Evolutionary conservation across 2,329 filamentous ascomycete genomes (phyloP).

Genomic region (Diaporthe citriasiana): DNA sequence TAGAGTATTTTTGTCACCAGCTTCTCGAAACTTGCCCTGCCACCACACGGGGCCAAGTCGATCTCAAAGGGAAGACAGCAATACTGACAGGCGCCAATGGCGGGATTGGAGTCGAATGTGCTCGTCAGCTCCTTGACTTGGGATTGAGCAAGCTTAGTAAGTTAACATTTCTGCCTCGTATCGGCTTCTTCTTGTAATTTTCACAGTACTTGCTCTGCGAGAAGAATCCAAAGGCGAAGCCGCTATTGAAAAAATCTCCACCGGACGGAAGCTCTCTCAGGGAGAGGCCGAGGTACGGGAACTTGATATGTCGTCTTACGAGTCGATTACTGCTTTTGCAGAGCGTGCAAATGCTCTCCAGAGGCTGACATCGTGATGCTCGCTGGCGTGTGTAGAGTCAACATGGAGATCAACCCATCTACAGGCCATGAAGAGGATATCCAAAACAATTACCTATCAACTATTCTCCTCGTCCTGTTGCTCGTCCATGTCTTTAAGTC

Average conservation of each 20-base stretch:
- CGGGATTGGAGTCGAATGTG: slow-evolving; percentile 56
- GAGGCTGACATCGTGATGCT: slow-evolving; percentile 13
- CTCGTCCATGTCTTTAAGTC: background rate
- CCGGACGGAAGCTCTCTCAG: slow-evolving; percentile 43
- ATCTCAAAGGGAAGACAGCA: slow-evolving; percentile 49
- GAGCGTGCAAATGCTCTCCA: background rate
- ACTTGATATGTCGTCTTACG: slow-evolving; percentile 54
- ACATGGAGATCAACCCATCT: background rate
- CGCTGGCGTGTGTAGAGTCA: slow-evolving; percentile 7
- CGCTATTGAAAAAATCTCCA: slow-evolving; percentile 30
- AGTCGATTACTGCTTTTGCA: slow-evolving; percentile 45
- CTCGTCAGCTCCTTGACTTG: slow-evolving; percentile 51
- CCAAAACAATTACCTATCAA: slow-evolving; percentile 36
- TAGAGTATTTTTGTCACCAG: background rate
- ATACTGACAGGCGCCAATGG: slow-evolving; percentile 57
- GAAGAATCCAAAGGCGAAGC: slow-evolving; percentile 45
- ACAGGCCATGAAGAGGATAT: slow-evolving; percentile 34
- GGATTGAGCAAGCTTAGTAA: slow-evolving; percentile 50
- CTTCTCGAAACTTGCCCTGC: slow-evolving; percentile 17
- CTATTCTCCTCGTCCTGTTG: slow-evolving; percentile 20
- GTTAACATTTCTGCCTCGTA: background rate
- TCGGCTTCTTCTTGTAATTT: background rate
- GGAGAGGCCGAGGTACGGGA: slow-evolving; percentile 54
- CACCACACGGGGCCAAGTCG: slow-evolving; percentile 1
- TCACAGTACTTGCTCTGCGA: slow-evolving; percentile 52